Base-by-base conservation (phyloP, 495 filamentous ascomycete genomes). In the Talaromyces nanjingensis region DNA sequence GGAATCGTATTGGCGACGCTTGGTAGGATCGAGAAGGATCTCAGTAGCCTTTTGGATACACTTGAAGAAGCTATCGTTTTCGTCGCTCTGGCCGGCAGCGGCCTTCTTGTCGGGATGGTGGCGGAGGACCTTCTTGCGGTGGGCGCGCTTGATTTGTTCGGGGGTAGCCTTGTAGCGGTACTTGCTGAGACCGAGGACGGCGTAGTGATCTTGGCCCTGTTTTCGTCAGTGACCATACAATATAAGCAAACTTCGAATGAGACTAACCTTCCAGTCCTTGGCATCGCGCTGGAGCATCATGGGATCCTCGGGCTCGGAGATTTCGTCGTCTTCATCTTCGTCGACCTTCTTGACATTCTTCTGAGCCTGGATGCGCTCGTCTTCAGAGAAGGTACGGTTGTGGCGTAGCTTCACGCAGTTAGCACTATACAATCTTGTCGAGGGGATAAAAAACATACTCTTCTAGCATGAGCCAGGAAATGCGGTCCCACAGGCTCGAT, bases 91-190 rank as follows among this genome's bases (percentile, higher is more conserved):
- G 42, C 77, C 76, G 59, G 87, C 83, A 42, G 94, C 93, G 31
- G 94, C 94, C 80, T 94, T 96, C 88, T 98, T 98, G 72, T 98
- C 94, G 62, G 94, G 94, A 73, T 98, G 94, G 75, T 98, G 94
- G 79, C 91, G 92, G 42, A 98, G 88, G 63, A 98, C 94, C 87
- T 98, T 98, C 87, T 97, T 97, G 79, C 94, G 91, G 81, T 98
- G 93, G 69, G 94, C 96, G 66, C 89, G 88, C 83, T 96, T 96
- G 83, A 98, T 97, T 82, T 97, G 94, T 67, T 97, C 92, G 74
- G 96, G 92, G 67, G 92, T 97, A 33, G 94, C 94, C 68, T 83
- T 85, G 77, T 84, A 93, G 70, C 94, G 89, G 83, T 96, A 91
- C 79, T 92, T 93, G 68, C 87, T 88, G 61, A 98, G 80, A 68